These are phyloP conservation scores for Acorus gramineus DNA, from an alignment of 106 monocot species.

Conservation along the genomic window DNA sequence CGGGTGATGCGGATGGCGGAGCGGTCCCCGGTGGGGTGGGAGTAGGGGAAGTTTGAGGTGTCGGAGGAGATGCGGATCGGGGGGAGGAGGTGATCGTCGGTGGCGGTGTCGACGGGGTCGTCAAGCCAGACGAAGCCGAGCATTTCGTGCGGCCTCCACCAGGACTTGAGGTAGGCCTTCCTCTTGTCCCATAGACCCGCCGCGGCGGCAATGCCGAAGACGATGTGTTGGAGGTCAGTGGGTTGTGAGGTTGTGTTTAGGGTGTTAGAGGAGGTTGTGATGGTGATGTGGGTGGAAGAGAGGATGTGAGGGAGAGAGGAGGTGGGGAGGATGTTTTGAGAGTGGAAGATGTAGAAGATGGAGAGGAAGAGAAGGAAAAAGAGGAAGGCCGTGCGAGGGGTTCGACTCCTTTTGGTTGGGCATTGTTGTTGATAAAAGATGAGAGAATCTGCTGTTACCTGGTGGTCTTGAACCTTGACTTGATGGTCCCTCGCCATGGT, in stretches of 20 bases:
- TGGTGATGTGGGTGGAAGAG: background rate
- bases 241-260: background rate
- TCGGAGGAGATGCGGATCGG: background rate
- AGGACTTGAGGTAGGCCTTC: slow-evolving; percentile 3
- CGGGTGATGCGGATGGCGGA: background rate
- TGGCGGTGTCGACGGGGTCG: background rate
- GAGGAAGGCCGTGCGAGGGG: background rate
- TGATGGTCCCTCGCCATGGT: too few relatives aligned
- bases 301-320: background rate
- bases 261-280: background rate
- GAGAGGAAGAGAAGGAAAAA: background rate
- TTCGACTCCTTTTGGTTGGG: background rate
- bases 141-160: slow-evolving; percentile 1
- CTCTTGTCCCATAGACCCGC: slow-evolving; percentile 2
- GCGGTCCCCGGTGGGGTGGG: background rate
- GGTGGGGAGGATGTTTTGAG: background rate
- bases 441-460: too few relatives aligned
- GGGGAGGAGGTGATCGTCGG: background rate
- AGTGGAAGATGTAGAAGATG: slow-evolving; percentile 4
- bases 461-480: too few relatives aligned
- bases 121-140: slow-evolving; percentile 5
- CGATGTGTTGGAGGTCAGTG: background rate
- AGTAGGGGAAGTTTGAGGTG: slow-evolving; percentile 5
- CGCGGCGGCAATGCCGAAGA: slow-evolving; percentile 3
- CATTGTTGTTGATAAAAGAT: too few relatives aligned